Conservation (phyloP, 371 early-diverging fungal genomes). For the Lichtheimia ramosa region DNA sequence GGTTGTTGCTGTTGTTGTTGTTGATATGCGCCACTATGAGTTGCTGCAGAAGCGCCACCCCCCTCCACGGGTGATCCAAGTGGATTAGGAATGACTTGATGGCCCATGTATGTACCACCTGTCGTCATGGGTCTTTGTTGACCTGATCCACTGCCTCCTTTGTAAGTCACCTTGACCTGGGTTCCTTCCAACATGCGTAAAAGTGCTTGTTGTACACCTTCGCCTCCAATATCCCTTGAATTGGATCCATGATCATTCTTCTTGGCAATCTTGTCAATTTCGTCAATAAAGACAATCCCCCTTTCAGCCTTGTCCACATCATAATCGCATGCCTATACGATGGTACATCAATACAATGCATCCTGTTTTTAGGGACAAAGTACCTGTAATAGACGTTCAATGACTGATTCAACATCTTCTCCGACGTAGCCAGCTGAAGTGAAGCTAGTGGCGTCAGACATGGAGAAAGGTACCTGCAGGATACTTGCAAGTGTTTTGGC, state of each 20-base stretch:
- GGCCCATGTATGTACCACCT: conserved; percentile 15
- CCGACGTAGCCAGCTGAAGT: conserved; percentile 95
- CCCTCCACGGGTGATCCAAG: background rate
- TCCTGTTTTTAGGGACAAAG: background rate
- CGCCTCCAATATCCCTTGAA: conserved; percentile 91
- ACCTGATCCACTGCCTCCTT: conserved; percentile 42
- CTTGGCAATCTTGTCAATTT: conserved; percentile 88
- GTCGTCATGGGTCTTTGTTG: conserved; percentile 21
- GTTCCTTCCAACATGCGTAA: conserved; percentile 85
- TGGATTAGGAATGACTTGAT: background rate
- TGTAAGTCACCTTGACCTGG: conserved; percentile 72
- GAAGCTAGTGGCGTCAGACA: conserved; percentile 92
- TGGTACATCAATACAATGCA: background rate
- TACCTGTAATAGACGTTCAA: conserved; percentile 81
- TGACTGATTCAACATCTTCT: conserved; percentile 89
- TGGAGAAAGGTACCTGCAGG: conserved; percentile 87
- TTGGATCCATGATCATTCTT: conserved; percentile 43
- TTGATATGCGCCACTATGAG: too few species aligned
- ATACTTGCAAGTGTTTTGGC: conserved; percentile 85
- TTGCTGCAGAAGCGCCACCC: conserved; percentile 2
- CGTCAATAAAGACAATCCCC: conserved; percentile 93
- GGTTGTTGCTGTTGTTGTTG: background rate
- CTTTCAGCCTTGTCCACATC: conserved; percentile 84
- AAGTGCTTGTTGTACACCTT: conserved; percentile 89
- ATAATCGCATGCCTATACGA: conserved; percentile 72